Evolutionary conservation across 441 rosid species (phyloP), one percentile per base, ranked within the genome.

Genomic region (Corymbia citriodora): DNA sequence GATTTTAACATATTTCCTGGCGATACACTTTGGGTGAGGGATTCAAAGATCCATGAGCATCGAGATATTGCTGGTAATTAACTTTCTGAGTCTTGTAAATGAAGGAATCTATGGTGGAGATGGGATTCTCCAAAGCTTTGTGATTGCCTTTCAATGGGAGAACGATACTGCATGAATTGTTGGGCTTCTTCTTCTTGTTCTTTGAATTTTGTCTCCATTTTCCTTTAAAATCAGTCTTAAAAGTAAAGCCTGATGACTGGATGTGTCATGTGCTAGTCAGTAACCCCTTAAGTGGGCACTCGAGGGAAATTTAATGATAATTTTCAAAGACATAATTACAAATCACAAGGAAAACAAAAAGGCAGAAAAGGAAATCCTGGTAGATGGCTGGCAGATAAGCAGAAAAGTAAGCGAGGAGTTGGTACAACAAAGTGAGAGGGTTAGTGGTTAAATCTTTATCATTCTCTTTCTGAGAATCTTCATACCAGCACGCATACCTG

Each of bases 1-100:
- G 99, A 98, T 93, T 94, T 96, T 94, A 98, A 96, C 94, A 95
- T 97, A 92, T 97, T 98, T 89, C 98, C 99, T 65, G 98, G 99
- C 15, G 99, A 98, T 92, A 96, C 94, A 92, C 97, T 98, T 85
- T 98, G 99, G 99, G 99, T 97, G 92, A 96, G 96, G 94, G 99
- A 98, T 94, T 95, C 99, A 9, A 99, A 98, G 95, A 93, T 97
- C 86, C 98, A 98, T 88, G 99, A 97, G 91, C 96, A 97, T 92
- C 97, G 99, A 19, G 99, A 98, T 91, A 98, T 98, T 92, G 99
- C 99, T 90, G 99, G 99, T 97, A 96, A 93, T 72, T 49, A 50
- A n/a, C 63, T 63, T 57, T 87, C 86, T 85, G 48, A 88, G 33
- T 55, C 88, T 65, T 52, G 54, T 54, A n/a, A 21, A 33, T 87